Percentiles rank a stretch among this genome's conserved stretches.
Evolutionary conservation across 2,329 filamentous ascomycete genomes (phyloP).

Genomic region (Aspergillaceae sp.): DNA sequence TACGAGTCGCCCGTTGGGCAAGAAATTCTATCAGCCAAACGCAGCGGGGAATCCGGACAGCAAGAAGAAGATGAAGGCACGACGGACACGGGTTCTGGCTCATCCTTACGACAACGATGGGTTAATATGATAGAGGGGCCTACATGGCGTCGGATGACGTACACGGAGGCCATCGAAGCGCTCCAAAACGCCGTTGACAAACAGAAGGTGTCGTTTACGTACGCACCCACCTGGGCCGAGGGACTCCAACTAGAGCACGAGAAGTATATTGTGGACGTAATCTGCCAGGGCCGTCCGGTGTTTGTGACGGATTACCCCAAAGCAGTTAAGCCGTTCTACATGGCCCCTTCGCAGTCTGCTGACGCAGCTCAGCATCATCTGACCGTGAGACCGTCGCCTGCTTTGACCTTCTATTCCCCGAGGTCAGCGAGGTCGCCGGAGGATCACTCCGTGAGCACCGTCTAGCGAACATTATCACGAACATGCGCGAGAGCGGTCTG

Average conservation of each 20-base stretch:
- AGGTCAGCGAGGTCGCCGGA: constrained; percentile 77
- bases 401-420: constrained; percentile 81
- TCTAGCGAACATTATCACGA: constrained; percentile 54
- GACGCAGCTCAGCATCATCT: constrained; percentile 4
- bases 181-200: constrained; percentile 52
- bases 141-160: constrained; percentile 73
- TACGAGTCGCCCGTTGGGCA: constrained; percentile 43
- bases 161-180: constrained; percentile 63
- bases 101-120: constrained; percentile 62
- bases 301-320: constrained; percentile 94
- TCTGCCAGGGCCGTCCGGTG: constrained; percentile 60
- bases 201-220: constrained; percentile 50
- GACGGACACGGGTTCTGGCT: constrained; percentile 19
- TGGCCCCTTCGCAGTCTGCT: constrained; percentile 47
- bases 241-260: constrained; percentile 90
- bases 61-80: constrained; percentile 15
- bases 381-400: constrained; percentile 61
- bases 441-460: constrained; percentile 85
- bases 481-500: constrained; percentile 63
- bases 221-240: constrained; percentile 59
- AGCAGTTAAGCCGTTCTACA: constrained; percentile 86
- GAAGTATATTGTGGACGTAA: constrained; percentile 64
- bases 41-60: constrained; percentile 34
- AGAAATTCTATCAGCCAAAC: constrained; percentile 47
- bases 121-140: constrained; percentile 48